Base-by-base conservation (phyloP, 2,329 filamentous ascomycete genomes). In the Leptographium radiaticola region DNA sequence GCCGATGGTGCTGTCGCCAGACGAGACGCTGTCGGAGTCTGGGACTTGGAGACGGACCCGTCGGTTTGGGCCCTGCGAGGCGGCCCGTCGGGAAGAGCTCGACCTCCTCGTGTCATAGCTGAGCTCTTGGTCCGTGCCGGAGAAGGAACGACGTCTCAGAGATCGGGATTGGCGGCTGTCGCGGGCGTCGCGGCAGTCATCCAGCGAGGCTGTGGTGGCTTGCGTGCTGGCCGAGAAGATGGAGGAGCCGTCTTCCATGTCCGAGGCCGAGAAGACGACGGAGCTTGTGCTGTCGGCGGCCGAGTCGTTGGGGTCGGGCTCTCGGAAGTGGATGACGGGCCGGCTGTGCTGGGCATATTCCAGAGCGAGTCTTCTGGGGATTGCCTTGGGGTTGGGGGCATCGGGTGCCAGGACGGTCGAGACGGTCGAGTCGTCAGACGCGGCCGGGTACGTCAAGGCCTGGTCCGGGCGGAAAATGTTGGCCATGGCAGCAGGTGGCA, bases 221-320 rank as follows among this genome's bases (percentile, higher is more conserved):
- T 55, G 53, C 3, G 56, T 55, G 46, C 52, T 54, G 12, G 46
- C 38, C 2, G 56, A 57, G 13, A 57, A 45, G 36, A 36, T 39
- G 2, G 53, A 55, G 11, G 49, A 48, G 18, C 43, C 34, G 15
- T 47, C 55, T 10, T 55, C 54, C 5, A 25, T 30, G 8, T 57
- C 56, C 3, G 56, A 54, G 18, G 36, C 16, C 18, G 42, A 39
- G n/a, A 34, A 50, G 20, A 30, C 36, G 7, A 13, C 50, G 20
- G 46, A 39, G n/a, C 25, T 51, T 33, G 7, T 44, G 20, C 42
- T 44, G 25, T 48, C 39, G 16, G 39, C 49, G 6, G n/a, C 49
- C 13, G 48, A 49, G 18, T 49, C 47, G 11, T 10, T 18, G 5
- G 34, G n/a, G 12, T 49, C 47, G 5, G 18, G 18, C 13, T 49